Base-by-base conservation (phyloP, 164 flowering plant genomes). In the Annona cherimola region DNA sequence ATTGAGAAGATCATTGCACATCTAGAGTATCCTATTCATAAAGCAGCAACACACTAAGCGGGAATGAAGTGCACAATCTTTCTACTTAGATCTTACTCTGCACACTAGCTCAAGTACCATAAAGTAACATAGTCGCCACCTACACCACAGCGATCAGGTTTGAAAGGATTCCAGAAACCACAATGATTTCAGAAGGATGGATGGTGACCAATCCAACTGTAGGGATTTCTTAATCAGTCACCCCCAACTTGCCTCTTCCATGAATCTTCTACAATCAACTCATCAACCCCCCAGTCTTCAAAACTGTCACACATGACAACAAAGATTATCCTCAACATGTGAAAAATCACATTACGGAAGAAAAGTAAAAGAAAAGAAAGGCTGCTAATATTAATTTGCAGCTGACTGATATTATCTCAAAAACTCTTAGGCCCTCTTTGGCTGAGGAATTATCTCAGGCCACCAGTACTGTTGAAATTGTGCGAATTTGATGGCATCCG, bases 211-310 rank as follows among this genome's bases (percentile, higher is more conserved):
- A 7, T 40, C 44, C n/a, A 67, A 16, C 9, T 50, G 57, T 61
- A 61, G 63, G 20, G 63, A 61, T 61, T 26, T 61, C 42, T 26
- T 11, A 50, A 74, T 84, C 76, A 86, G 76, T 86, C 94, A 14
- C 96, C 97, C 12, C 97, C 98, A 4, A 94, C 98, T 75, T 94
- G 98, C 77, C 97, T 87, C 86, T 90, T 94, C 98, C 98, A 94
- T 0, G 97, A 87, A 72, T 94, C 98, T 76, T 94, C 98, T 60
- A 94, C 98, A 45, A 91, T 94, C 80, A 93, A 71, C 74, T 93
- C 98, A 83, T 93, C 96, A 6, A 93, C 98, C 43, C 97, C 97
- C 97, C 98, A 93, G 65, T 93, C 98, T 74, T 91, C 98, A 20
- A 84, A 91, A 76, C 97, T 93, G 83, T 46, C 54, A 42, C 18